Base-by-base conservation (phyloP, 2,329 filamentous ascomycete genomes). In the Neonectria hederae region DNA sequence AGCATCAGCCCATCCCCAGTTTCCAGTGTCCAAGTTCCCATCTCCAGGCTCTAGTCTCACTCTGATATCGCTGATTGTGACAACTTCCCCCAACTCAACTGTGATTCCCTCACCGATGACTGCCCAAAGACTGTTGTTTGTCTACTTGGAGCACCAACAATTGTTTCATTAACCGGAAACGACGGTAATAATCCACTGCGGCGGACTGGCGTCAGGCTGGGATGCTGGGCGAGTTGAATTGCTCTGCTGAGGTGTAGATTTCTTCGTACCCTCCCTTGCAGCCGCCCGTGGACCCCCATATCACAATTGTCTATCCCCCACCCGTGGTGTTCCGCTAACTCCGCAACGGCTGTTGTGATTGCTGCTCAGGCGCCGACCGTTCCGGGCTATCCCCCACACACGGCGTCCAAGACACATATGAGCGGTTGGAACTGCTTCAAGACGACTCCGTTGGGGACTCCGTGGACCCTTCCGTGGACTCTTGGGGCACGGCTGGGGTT, bases 381-480 rank as follows among this genome's bases (percentile, higher is more conserved):
- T 63, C 70, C 69, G 69, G 63, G 24, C 55, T 64, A 61, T 53
- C 45, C 59, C 59, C 66, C 61, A 54, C 52, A 68, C 32, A 38
- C 62, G 65, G 51, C 46, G 54, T 56, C 66, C 55, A 67, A 56
- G 54, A 66, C 38, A 57, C 42, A 69, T 59, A 62, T 42, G 42
- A 54, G 63, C 61, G 58, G 63, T 48, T 59, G 62, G 55, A 57
- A 53, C 57, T 11, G 26, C 46, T 51, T 51, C n/a, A 17, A 19
- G 17, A 21, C 46, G 17, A 43, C 51, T 49, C 49, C 57, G 55
- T 52, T 61, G 66, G 66, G 54, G 43, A 58, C 60, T 67, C 69
- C 69, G 62, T 72, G 54, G 68, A 60, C 53, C 51, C 32, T 55
- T 52, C 35, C 52, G 59, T 45, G 59, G 59, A 45, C 53, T 53